phyloP scores from a whole-genome alignment of 257 asterid species.

The Solanum piurae region DNA sequence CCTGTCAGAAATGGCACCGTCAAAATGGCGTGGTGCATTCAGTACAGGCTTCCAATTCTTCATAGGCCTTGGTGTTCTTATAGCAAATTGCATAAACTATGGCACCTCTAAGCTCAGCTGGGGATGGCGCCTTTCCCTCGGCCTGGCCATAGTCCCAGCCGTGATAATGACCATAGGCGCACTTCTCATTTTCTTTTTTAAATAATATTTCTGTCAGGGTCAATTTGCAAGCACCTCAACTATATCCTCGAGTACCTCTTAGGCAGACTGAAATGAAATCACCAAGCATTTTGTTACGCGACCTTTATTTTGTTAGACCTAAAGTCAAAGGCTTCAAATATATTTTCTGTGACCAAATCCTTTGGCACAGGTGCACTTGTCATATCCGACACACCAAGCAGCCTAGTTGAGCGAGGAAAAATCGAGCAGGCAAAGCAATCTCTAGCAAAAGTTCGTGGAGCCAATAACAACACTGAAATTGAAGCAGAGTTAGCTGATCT shows the following conservation, averaged over 20 bases:
- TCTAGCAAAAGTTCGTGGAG: constrained; percentile 53
- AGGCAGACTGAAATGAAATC: background rate
- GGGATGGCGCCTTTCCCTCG: constrained; percentile 81
- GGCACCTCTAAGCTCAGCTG: constrained; percentile 16
- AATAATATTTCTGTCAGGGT: background rate
- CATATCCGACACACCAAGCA: constrained; percentile 74
- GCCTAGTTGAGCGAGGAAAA: constrained; percentile 68
- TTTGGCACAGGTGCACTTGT: background rate
- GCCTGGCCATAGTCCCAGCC: constrained; percentile 73
- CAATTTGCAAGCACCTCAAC: background rate
- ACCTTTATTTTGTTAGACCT: background rate
- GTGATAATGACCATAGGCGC: constrained; percentile 61
- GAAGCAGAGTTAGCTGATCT: constrained; percentile 70
- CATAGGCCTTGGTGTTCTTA: background rate
- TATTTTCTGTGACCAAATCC: background rate
- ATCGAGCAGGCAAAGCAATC: constrained; percentile 65
- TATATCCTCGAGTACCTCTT: background rate
- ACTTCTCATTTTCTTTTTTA: constrained; percentile 9
- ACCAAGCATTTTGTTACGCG: background rate
- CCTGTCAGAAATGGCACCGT: constrained; percentile 12
- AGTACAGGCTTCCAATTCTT: constrained; percentile 10
- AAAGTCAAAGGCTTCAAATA: background rate
- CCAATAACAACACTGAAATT: constrained; percentile 12
- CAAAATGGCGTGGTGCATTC: constrained; percentile 15
- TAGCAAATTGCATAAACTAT: background rate